Base-by-base conservation (phyloP, 2,329 filamentous ascomycete species). In the Monilinia fructigena region DNA sequence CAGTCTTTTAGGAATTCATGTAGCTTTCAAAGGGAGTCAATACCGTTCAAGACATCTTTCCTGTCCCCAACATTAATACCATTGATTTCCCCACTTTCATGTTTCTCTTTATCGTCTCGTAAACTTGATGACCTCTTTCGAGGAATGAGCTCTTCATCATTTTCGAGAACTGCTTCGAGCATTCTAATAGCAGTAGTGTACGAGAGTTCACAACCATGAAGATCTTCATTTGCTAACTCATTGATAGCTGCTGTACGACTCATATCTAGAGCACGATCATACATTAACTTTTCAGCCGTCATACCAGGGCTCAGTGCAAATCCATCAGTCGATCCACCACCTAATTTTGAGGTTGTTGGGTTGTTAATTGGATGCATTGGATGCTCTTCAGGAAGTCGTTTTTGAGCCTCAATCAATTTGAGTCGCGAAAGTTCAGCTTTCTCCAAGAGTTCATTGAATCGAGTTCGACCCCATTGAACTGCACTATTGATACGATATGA, bases 251-350 rank as follows among this genome's bases (percentile, higher is more conserved):
- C 94, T 4, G 91, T 88, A 63, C 93, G 88, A 76, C 93, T 97
- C 95, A 99, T 98, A 77, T 99, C 95, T 28, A 98, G 81, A 0
- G 95, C 95, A 56, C 95, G 91, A 73, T 99, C 95, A 76, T 97
- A 99, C 93, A 99, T 97, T 55, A 99, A 82, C 79, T 93, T 97
- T 80, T 98, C 95, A 0, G 95, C 95, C 28, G 93, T 97, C 66
- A 97, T 88, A 1, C 94, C 95, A 2, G 91, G 87, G 18, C 91
- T 96, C 35, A 99, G 83, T 58, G 90, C 86, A 35, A 97, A 92
- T 63, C 91, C 89, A 68, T 95, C 92, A 2, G 86, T 84, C 20
- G 87, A 82, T 53, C 35, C 42, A 63, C 64, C 64, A 18, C 69
- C 70, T 18, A 84, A 82, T 1, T 82, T 83, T 3, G 85, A 80